Conservation (phyloP, 2,329 filamentous ascomycete genomes). For the Aspergillus sp. region DNA sequence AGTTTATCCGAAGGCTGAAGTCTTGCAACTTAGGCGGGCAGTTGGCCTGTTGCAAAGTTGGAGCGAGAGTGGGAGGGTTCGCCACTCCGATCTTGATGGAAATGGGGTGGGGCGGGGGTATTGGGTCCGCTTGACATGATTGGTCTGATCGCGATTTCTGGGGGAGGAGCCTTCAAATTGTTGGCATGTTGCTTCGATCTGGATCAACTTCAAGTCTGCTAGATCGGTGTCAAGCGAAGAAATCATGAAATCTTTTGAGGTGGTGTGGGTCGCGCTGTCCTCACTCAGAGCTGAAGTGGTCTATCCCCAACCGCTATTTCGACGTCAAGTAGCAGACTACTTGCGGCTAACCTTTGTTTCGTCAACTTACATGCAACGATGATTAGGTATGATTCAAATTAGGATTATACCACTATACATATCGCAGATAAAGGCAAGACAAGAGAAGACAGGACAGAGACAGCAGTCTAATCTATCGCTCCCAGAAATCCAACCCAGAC, state of each 20-base stretch:
- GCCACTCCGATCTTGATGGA: background rate
- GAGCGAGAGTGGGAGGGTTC: background rate
- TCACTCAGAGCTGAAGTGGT: too few relatives aligned
- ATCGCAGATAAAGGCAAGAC: background rate
- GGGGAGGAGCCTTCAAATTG: background rate
- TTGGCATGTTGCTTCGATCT: background rate
- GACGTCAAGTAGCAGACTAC: background rate
- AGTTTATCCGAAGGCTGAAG: background rate
- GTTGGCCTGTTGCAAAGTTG: background rate
- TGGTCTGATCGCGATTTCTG: background rate
- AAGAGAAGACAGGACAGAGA: background rate
- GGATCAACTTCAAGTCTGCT: background rate
- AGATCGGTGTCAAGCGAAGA: background rate
- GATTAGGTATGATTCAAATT: background rate
- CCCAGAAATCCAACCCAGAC: background rate
- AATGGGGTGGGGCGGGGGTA: background rate
- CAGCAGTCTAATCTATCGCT: conserved; percentile 9
- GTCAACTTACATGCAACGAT: background rate
- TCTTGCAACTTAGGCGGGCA: background rate
- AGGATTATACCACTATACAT: background rate
- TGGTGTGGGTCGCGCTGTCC: background rate
- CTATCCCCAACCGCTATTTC: too few relatives aligned
- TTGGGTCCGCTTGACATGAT: background rate
- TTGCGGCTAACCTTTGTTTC: background rate
- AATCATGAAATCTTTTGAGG: background rate